These are phyloP conservation scores for Eucalyptus cloeziana DNA, from an alignment of 345 rosid species.

Conservation along the genomic window DNA sequence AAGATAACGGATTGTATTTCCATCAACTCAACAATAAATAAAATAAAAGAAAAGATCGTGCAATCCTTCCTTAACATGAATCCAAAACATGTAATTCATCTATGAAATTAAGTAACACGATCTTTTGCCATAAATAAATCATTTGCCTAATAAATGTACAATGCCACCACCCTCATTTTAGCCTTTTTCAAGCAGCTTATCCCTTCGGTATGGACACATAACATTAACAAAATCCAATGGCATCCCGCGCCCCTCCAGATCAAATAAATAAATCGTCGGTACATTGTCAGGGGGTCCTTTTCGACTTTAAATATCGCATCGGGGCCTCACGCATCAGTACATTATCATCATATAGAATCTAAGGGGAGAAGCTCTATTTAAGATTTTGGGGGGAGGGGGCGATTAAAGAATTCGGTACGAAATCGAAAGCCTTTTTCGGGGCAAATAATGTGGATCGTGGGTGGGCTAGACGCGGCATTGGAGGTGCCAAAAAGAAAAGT, in stretches of 20 bases:
- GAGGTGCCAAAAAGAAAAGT: not conserved
- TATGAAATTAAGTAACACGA: not conserved
- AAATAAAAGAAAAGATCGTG: not conserved
- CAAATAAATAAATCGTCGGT: not conserved
- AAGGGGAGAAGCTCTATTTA: not conserved
- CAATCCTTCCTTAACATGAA: not conserved
- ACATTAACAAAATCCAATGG: not conserved
- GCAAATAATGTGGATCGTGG: not conserved
- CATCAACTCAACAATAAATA: not conserved
- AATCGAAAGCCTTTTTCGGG: not conserved
- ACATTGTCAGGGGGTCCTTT: fast-evolving
- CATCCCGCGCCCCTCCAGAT: not conserved
- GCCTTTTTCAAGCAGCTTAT: not conserved
- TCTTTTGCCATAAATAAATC: not conserved
- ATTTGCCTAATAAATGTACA: not conserved
- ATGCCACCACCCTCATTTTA: fast-evolving
- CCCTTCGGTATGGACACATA: not conserved
- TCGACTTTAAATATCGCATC: not conserved
- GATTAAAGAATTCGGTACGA: not conserved
- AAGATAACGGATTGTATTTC: not conserved
- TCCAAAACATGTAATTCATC: not conserved
- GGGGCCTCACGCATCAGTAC: not conserved
- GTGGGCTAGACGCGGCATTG: not conserved
- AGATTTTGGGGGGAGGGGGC: not conserved
- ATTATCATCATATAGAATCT: not conserved